These are phyloP conservation scores for Ruellia speciosa DNA, from an alignment of 305 asterid genomes.

Conservation along the genomic window DNA sequence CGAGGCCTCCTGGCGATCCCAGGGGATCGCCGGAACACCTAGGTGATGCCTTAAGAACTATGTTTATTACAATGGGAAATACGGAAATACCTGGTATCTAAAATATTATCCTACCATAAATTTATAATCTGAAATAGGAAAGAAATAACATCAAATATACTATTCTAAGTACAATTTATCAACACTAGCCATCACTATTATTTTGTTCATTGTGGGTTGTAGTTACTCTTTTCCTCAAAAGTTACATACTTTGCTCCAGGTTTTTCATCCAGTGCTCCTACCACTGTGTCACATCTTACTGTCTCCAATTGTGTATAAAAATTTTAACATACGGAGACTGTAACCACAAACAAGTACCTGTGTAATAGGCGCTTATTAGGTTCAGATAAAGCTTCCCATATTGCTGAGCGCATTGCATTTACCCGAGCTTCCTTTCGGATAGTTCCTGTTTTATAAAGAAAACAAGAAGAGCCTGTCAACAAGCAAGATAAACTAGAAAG, in stretches of 20 bases:
- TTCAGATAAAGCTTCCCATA: conserved; percentile 89
- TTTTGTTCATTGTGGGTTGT: neutral
- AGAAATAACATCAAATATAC: too few relatives aligned
- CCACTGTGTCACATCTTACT: too few relatives aligned
- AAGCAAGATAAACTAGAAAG: neutral
- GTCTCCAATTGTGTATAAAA: too few relatives aligned
- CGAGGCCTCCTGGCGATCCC: too few relatives aligned
- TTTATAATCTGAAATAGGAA: too few relatives aligned
- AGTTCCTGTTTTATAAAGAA: conserved; percentile 45
- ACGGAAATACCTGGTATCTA: too few relatives aligned
- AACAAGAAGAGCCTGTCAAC: conserved; percentile 2
- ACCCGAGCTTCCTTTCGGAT: conserved; percentile 82
- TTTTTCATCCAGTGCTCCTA: conserved; percentile 1
- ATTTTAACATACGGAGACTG: neutral
- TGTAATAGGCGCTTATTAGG: conserved; percentile 94
- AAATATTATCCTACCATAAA: too few relatives aligned
- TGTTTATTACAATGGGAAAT: too few relatives aligned
- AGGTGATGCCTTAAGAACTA: too few relatives aligned
- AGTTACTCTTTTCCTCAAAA: neutral
- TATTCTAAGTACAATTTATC: too few relatives aligned
- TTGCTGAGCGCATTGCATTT: conserved; percentile 77
- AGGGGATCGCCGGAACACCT: too few relatives aligned
- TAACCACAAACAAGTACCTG: conserved; percentile 39
- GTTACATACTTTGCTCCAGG: conserved; percentile 10
- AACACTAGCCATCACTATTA: neutral